Evolutionary conservation across 1,139 yeast species (phyloP), one percentile per base, ranked within the genome.

Genomic region (Pneumocystis canis): DNA sequence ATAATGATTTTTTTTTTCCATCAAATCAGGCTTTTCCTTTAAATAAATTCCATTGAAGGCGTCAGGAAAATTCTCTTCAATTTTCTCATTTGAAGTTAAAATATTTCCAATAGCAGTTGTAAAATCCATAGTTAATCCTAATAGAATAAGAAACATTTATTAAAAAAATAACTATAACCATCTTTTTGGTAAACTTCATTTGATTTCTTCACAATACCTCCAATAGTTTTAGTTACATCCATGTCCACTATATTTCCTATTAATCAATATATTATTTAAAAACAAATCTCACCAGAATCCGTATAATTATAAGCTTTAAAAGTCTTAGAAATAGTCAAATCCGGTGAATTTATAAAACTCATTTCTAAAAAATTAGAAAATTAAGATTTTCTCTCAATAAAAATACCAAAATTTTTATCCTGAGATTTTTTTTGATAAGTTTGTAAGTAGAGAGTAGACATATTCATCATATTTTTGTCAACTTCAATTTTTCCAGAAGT

Each of bases 171-270:
- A 47, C 11, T 47, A 11, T 16, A 47, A 47, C 54, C 54, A 47
- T 47, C 54, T 25, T 47, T 25, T 47, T 25, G 30, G 25, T 47
- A 5, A 3, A 47, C 25, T 9, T 25, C 54, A 47, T 47, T 47
- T 25, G 11, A 9, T 6, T 20, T 25, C 20, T 28, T 25, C 4
- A 47, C 14, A 25, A 47, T 47, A 18, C 58, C 57, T 14, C 67
- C 67, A n/a, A 63, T 59, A 57, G 64, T 60, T 32, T 56, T 41
- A n/a, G 68, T 68, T 35, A 67, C 53, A 30, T 69, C 70, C 69
- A 67, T 69, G 2, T 47, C 54, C 5, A 41, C 30, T 41, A 47
- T 25, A 47, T 25, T 11, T 47, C 11, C 30, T 25, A 47, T 47
- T 47, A 47, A 47, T 11, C 11, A 25, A 25, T 3, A 47, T 47